Percentiles rank a stretch among this genome's conserved stretches.
These are phyloP conservation scores for Talaromyces albobiverticillius DNA, from an alignment of 2,329 filamentous ascomycete species.

Conservation along the genomic window DNA sequence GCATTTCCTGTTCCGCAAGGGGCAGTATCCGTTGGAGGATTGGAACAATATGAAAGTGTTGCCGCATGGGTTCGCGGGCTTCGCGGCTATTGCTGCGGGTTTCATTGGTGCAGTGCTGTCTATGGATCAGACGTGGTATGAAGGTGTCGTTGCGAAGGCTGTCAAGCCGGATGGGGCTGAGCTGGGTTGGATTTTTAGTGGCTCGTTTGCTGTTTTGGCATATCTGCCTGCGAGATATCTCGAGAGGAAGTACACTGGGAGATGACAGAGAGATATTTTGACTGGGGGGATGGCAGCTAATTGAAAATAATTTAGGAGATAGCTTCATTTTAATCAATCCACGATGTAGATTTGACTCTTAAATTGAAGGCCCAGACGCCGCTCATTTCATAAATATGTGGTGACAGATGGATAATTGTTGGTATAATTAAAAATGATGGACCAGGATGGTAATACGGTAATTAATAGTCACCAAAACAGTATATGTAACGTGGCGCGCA, in stretches of 20 bases:
- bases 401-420: too few species aligned
- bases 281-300: too few species aligned
- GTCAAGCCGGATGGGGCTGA: conserved; percentile 3
- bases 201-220: neutral
- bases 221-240: neutral
- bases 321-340: too few species aligned
- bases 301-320: too few species aligned
- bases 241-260: conserved; percentile 3
- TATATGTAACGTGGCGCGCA: too few species aligned
- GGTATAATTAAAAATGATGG: too few species aligned
- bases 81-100: neutral
- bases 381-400: too few species aligned
- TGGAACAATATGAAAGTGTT: neutral
- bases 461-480: too few species aligned
- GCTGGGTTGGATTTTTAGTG: conserved; percentile 1
- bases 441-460: too few species aligned
- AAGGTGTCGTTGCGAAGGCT: neutral
- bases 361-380: too few species aligned
- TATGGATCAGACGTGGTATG: neutral
- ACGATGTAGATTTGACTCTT: too few species aligned
- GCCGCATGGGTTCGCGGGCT: neutral
- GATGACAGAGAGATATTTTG: neutral
- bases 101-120: neutral
- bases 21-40: neutral
- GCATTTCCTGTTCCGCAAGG: neutral